phyloP scores from a whole-genome alignment of 257 asterid genomes.

The Coffea canephora region DNA sequence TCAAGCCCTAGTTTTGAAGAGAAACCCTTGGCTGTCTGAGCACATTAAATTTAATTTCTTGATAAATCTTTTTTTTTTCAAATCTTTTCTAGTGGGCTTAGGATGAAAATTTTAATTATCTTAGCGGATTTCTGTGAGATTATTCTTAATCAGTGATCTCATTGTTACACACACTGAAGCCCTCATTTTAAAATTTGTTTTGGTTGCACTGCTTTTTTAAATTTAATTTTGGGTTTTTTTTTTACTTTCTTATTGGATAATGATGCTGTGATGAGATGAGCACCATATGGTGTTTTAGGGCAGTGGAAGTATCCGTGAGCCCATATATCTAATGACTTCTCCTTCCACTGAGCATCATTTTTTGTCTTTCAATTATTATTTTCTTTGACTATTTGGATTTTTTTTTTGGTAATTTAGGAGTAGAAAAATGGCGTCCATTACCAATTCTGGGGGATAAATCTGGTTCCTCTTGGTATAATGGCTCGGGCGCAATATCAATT shows the following conservation, averaged over 20 bases:
- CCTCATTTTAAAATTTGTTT: neutral
- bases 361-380: neutral
- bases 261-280: conserved; percentile 43
- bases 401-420: neutral
- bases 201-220: neutral
- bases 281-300: conserved; percentile 41
- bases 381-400: too few relatives aligned
- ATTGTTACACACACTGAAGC: conserved; percentile 98
- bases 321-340: conserved; percentile 43
- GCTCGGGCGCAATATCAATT: conserved; percentile 62
- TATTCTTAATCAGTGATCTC: conserved; percentile 61
- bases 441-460: conserved; percentile 71
- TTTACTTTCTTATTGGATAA: neutral
- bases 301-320: conserved; percentile 61
- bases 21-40: conserved; percentile 72
- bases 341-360: conserved; percentile 56
- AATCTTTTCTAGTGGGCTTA: conserved; percentile 27
- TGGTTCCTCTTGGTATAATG: conserved; percentile 68
- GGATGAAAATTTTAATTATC: conserved; percentile 63
- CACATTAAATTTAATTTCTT: conserved; percentile 14
- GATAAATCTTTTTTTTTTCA: neutral
- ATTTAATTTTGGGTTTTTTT: neutral
- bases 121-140: conserved; percentile 98
- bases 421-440: conserved; percentile 55
- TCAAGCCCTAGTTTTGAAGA: conserved; percentile 29